These are phyloP conservation scores for Fomitiporia mediterranea DNA, from an alignment of 1,284 basidiomycete genomes.

Conservation along the genomic window DNA sequence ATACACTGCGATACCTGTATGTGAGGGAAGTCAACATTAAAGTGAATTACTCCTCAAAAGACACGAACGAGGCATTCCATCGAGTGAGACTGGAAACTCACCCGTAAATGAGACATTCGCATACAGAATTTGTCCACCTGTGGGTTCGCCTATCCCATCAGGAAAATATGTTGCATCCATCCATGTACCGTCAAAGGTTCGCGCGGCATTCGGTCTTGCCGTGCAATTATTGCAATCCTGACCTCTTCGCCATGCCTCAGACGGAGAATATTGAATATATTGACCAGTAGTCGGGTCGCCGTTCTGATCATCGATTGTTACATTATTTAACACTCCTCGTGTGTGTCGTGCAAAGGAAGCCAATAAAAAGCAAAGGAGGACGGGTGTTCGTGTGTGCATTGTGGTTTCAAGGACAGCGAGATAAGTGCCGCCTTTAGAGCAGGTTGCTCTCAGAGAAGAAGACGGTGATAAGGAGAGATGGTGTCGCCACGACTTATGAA, in stretches of 20 bases:
- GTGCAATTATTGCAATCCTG: conserved; percentile 13
- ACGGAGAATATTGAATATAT: conserved; percentile 10
- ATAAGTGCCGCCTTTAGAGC: too few species aligned
- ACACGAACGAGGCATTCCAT: too few species aligned
- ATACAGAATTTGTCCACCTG: too few species aligned
- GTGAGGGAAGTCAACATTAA: too few species aligned
- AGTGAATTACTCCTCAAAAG: too few species aligned
- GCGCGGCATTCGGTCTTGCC: not conserved
- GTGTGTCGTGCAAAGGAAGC: not conserved
- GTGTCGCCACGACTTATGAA: too few species aligned
- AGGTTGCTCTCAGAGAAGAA: too few species aligned
- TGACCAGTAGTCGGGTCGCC: conserved; percentile 14
- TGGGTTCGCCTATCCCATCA: too few species aligned
- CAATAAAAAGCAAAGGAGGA: not conserved
- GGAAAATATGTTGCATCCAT: conserved; percentile 9
- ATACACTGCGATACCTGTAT: conserved; percentile 12
- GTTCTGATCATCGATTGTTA: conserved; percentile 17
- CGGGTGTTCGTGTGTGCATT: not conserved
- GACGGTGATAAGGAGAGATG: too few species aligned
- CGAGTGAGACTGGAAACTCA: too few species aligned
- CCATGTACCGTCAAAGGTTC: conserved; percentile 8
- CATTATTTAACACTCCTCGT: not conserved
- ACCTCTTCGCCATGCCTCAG: conserved; percentile 12
- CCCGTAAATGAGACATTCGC: too few species aligned
- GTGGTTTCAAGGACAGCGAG: too few species aligned